Evolutionary conservation across 2,329 filamentous ascomycete genomes (phyloP), one percentile per base, ranked within the genome.

Genomic region (Phialophora expanda): DNA sequence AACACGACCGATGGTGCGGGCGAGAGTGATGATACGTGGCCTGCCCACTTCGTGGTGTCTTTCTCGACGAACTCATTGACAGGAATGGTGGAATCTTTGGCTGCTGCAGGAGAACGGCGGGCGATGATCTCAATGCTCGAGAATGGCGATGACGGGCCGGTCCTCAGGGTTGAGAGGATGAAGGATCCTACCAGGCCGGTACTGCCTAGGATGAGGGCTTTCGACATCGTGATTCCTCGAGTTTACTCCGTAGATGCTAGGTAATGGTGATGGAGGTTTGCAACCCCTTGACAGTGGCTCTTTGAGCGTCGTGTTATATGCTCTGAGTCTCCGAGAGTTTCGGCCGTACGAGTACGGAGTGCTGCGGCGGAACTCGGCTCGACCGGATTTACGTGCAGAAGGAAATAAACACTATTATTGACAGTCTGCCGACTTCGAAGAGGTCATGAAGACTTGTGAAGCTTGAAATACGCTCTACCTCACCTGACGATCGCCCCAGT

Each of bases 31-130:
- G 82, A 75, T 56, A 95, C 84, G 71, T 84, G 79, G 9, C 82
- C 71, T 1, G 86, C 79, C 93, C 93, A 97, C 74, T 85, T 83
- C 7, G 85, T 77, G 1, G 87, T 87, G 76, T 96, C 90, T 71
- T 84, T 70, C 28, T 90, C 87, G 73, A 90, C 78, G 70, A 90
- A 80, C n/a, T 88, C 83, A 60, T 65, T 68, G 12, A 71, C 61
- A 7, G 64, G 58, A 9, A 66, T 46, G 85, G 82, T 68, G 94
- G 85, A 71, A 89, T 90, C n/a, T 83, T 72, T 22, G 85, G 74
- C 66, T 53, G 65, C 62, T 30, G 74, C 69, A n/a, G 76, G 78
- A 11, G 75, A 74, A 44, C 81, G 79, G 41, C 81, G 80, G 57
- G 80, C 81, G 67, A 84, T 76, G 5, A 81, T 79, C 62, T 81